A percentile compares a stretch with the other conserved stretches of the same genome.
These are phyloP conservation scores for Cryptococcus sp. DNA, from an alignment of 1,284 basidiomycete genomes.

Conservation along the genomic window DNA sequence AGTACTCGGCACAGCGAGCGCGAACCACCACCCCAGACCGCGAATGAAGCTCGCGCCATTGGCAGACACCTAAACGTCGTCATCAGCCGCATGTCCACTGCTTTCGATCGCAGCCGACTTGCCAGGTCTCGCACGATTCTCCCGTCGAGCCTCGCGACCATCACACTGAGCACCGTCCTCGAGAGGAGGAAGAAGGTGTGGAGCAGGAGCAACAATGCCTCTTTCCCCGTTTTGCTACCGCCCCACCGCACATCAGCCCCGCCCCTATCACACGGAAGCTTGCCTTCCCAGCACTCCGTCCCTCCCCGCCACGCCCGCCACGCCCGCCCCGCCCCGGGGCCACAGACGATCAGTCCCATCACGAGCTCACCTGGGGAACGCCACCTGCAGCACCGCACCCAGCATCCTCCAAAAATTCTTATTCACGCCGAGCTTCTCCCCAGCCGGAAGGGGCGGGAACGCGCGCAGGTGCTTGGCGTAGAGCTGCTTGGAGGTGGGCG, in stretches of 20 bases:
- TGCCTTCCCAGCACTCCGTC: no score
- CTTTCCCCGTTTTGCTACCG: slow-evolving; percentile 66
- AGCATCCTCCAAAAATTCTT: slow-evolving; percentile 75
- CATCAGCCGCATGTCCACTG: background rate
- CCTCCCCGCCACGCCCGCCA: no score
- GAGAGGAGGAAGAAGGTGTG: slow-evolving; percentile 87
- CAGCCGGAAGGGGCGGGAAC: slow-evolving; percentile 37
- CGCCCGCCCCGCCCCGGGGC: no score
- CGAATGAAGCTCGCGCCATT: slow-evolving; percentile 78
- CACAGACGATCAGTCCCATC: background rate
- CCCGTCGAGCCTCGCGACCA: slow-evolving; percentile 86
- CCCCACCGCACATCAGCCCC: background rate
- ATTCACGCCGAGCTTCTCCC: slow-evolving; percentile 69
- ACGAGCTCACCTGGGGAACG: slow-evolving; percentile 58
- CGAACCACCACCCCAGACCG: slow-evolving; percentile 84
- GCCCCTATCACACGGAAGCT: background rate
- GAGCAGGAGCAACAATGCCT: slow-evolving; percentile 68
- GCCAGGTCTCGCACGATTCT: slow-evolving; percentile 84
- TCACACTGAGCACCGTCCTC: slow-evolving; percentile 79
- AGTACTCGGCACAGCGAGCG: slow-evolving; percentile 84
- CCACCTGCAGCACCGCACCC: slow-evolving; percentile 68
- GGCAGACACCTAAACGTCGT: slow-evolving; percentile 60
- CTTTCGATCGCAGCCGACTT: slow-evolving; percentile 14
- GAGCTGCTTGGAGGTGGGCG: slow-evolving; percentile 30
- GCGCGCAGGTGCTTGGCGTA: slow-evolving; percentile 33